Evolutionary conservation across 805 yeast genomes (phyloP).

Genomic region (Candida adriatica): DNA sequence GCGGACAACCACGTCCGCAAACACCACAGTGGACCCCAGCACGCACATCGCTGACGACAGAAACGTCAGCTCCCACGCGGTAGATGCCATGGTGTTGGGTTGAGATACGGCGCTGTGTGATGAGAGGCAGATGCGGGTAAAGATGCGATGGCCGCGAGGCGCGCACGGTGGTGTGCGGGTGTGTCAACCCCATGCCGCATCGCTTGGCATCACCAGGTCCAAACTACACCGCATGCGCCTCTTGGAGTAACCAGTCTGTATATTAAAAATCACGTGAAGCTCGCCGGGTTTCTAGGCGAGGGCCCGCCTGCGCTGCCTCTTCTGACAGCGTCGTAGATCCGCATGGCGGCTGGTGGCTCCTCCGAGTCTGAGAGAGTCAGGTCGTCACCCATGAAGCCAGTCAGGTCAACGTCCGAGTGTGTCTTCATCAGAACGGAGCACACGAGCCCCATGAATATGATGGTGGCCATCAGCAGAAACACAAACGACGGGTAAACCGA

Average conservation of each 20-base stretch:
- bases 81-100: too few relatives aligned
- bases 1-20: slow-evolving; percentile 47
- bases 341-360: slow-evolving; percentile 5
- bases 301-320: slow-evolving; percentile 10
- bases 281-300: slow-evolving; percentile 4
- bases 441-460: slow-evolving; percentile 2
- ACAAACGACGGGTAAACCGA: slow-evolving; percentile 31
- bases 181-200: too few relatives aligned
- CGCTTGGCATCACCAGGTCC: too few relatives aligned
- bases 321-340: slow-evolving; percentile 7
- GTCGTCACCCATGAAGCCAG: slow-evolving; percentile 4
- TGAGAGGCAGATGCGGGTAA: too few relatives aligned
- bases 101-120: too few relatives aligned
- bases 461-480: slow-evolving; percentile 18
- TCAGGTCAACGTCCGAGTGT: slow-evolving; percentile 11
- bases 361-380: slow-evolving; percentile 3
- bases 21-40: slow-evolving; percentile 63
- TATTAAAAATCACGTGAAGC: too few relatives aligned
- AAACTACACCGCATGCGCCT: too few relatives aligned
- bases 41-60: slow-evolving; percentile 67
- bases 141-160: too few relatives aligned
- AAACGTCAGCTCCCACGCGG: slow-evolving; percentile 61
- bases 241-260: too few relatives aligned
- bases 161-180: too few relatives aligned
- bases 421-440: slow-evolving; percentile 2